phyloP scores from a whole-genome alignment of 2,329 filamentous ascomycete species.

The Fusarium lateritium region DNA sequence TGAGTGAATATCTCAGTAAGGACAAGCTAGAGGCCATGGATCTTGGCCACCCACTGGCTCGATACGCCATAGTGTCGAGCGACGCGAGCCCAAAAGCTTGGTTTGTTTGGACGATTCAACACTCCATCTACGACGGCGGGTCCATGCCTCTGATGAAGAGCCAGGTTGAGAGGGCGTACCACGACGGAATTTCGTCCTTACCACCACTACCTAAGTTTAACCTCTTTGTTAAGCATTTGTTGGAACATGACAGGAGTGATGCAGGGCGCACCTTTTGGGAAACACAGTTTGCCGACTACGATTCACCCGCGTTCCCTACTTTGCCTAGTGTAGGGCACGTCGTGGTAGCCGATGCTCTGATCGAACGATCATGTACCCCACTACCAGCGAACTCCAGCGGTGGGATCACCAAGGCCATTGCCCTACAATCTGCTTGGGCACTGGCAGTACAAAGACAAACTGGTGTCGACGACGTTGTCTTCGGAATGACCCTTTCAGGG shows the following conservation, averaged over 20 bases:
- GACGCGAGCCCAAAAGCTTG: background rate
- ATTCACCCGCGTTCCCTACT: slow-evolving; percentile 1
- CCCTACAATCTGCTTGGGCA: slow-evolving; percentile 48
- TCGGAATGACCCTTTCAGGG: slow-evolving; percentile 50
- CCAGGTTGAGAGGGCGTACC: background rate
- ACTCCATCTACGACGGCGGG: slow-evolving; percentile 68
- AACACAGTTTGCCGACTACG: background rate
- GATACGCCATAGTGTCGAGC: slow-evolving; percentile 4
- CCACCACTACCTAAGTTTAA: slow-evolving; percentile 9
- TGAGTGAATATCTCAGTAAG: background rate
- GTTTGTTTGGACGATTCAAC: slow-evolving; percentile 49
- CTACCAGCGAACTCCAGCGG: background rate
- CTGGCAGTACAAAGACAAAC: slow-evolving; percentile 43
- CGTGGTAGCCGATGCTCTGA: background rate
- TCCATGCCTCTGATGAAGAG: slow-evolving; percentile 57
- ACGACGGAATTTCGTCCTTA: background rate
- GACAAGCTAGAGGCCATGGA: slow-evolving; percentile 10
- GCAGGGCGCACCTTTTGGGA: slow-evolving; percentile 1
- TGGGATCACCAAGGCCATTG: slow-evolving; percentile 36
- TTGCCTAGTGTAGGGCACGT: slow-evolving; percentile 1
- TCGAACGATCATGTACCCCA: slow-evolving; percentile 4
- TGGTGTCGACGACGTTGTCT: slow-evolving; percentile 42
- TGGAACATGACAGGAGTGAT: background rate
- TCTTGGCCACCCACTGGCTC: slow-evolving; percentile 5
- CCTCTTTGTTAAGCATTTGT: slow-evolving; percentile 13